These are phyloP conservation scores for Colletotrichum spinosum DNA, from an alignment of 2,329 filamentous ascomycete species.

Conservation along the genomic window DNA sequence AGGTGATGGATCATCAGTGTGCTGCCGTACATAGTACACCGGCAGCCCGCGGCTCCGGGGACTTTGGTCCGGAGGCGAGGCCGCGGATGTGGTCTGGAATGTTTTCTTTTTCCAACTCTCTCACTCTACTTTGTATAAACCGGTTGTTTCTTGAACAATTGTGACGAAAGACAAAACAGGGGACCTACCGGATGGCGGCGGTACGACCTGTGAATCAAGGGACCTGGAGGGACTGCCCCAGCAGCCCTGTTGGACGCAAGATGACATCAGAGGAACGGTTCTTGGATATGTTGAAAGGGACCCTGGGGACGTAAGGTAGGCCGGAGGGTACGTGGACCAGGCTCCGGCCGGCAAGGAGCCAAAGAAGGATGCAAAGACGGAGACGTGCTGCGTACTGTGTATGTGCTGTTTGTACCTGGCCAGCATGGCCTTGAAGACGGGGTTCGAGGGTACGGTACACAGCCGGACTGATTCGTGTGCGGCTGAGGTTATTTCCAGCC, in stretches of 20 bases:
- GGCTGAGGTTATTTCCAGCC: not conserved
- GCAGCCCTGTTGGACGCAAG: constrained; percentile 27
- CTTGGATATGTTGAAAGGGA: not conserved
- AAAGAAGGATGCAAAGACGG: too few species aligned
- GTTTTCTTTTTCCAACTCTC: not conserved
- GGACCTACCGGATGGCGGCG: too few species aligned
- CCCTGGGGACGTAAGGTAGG: not conserved
- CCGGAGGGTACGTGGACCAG: not conserved
- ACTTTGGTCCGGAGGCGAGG: constrained; percentile 8
- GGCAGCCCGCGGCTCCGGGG: constrained; percentile 10
- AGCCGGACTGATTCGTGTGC: constrained; percentile 3
- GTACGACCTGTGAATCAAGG: constrained; percentile 13
- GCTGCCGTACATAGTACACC: not conserved
- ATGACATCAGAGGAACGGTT: constrained; percentile 35
- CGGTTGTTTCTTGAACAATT: too few species aligned
- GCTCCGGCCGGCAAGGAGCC: not conserved
- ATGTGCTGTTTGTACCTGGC: not conserved
- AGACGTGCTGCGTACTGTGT: not conserved
- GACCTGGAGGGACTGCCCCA: constrained; percentile 17
- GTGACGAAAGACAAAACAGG: not conserved
- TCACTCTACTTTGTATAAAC: too few species aligned
- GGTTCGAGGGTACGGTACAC: not conserved
- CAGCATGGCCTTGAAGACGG: too few species aligned
- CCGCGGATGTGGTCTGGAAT: constrained; percentile 1
- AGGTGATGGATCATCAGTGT: too few species aligned